These are phyloP conservation scores for Xylaria telfairii DNA, from an alignment of 495 filamentous ascomycete genomes.

Conservation along the genomic window DNA sequence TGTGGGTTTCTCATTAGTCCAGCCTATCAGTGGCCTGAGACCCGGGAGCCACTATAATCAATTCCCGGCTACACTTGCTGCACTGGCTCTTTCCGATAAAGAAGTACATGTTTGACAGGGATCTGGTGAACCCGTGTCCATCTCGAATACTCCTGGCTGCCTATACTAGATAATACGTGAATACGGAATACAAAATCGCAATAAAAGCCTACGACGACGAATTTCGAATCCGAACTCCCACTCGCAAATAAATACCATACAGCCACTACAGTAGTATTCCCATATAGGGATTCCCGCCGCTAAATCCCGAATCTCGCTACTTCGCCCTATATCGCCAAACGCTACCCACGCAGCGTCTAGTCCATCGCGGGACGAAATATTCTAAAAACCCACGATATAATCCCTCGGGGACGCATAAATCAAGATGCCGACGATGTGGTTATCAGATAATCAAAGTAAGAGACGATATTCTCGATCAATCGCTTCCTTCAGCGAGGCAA, in stretches of 20 bases:
- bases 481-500: background rate
- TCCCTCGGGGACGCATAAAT: constrained; percentile 33
- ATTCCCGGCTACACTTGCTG: background rate
- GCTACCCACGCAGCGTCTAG: background rate
- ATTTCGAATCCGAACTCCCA: background rate
- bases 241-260: background rate
- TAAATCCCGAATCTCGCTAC: background rate
- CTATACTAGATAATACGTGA: background rate
- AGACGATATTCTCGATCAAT: background rate
- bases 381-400: background rate
- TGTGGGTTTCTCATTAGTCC: background rate
- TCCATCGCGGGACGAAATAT: constrained; percentile 12
- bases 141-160: background rate
- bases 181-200: background rate
- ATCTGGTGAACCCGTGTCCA: constrained; percentile 21
- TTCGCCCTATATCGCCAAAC: background rate
- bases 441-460: constrained; percentile 94
- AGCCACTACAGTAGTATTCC: background rate
- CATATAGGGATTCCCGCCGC: background rate
- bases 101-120: constrained; percentile 23
- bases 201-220: background rate
- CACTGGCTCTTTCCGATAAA: constrained; percentile 14
- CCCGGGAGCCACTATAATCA: constrained; percentile 14
- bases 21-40: background rate
- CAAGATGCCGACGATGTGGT: constrained; percentile 77